Evolutionary conservation across 768 basidiomycete species (phyloP).

Genomic region (Xerocomus potaroensis): DNA sequence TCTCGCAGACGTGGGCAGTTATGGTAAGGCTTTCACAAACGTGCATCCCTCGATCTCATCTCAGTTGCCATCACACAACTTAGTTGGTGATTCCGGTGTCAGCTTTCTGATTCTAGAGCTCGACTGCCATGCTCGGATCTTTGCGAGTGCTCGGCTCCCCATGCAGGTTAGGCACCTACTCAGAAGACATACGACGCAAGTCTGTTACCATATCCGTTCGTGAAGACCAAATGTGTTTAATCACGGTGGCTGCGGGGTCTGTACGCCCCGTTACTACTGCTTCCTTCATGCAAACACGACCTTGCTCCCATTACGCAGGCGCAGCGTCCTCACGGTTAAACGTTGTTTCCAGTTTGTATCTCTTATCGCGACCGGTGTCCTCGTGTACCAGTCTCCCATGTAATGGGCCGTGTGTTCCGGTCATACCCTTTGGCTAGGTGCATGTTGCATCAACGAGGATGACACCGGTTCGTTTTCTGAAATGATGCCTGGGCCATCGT

Average conservation of each 20-base stretch:
- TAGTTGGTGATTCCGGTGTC: neutral
- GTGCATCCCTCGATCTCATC: neutral
- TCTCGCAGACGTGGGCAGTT: neutral
- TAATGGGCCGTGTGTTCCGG: neutral
- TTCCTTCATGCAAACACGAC: neutral
- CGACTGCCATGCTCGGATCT: conserved; percentile 6
- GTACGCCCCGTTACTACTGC: neutral
- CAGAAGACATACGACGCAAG: conserved; percentile 1
- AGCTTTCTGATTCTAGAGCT: conserved; percentile 8
- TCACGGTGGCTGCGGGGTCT: conserved; percentile 17
- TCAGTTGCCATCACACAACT: neutral
- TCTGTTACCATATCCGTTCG: conserved; percentile 7
- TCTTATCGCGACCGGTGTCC: neutral
- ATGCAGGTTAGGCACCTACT: neutral
- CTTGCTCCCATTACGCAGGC: neutral
- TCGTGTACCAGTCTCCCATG: neutral
- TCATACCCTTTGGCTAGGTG: neutral
- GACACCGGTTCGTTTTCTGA: conserved; percentile 4
- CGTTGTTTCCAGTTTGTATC: neutral
- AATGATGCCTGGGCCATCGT: neutral
- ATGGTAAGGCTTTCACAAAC: neutral
- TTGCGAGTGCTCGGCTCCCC: neutral
- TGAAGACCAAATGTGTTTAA: neutral
- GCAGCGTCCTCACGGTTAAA: neutral
- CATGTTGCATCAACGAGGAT: conserved; percentile 18